Evolutionary conservation across 164 flowering plant species (phyloP), one percentile per base, ranked within the genome.

Genomic region (Magnolia officinalis): DNA sequence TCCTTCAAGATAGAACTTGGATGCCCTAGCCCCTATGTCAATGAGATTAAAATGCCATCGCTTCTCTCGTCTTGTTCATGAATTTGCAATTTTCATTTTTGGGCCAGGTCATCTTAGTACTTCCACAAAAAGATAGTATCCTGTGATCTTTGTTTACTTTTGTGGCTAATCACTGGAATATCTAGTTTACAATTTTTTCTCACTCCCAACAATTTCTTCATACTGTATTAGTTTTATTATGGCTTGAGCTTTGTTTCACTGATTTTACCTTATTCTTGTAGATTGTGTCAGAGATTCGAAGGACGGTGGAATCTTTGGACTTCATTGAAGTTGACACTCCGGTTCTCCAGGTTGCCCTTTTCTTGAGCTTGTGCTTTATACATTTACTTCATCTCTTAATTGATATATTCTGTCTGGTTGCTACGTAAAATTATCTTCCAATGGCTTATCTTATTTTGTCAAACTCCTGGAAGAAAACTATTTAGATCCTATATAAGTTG

Each of bases 251-350:
- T 26, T 74, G 10, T 14, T 71, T 13, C 75, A 72, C 79, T 75
- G 78, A 77, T 72, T 68, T 72, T 16, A 66, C 29, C 63, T 14
- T 63, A 24, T 20, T 85, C 73, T 63, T 58, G 79, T 82, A 93
- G 98, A 89, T 96, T 87, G 89, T 96, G 63, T 91, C 97, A 79
- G 97, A 88, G 84, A 86, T 96, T 76, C 92, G 98, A 78, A 90
- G 81, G 84, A 87, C 95, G 2, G 89, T 96, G 79, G 98, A 96
- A 81, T 92, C 98, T 76, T 71, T 85, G 26, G 97, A 91, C 63
- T 95, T 88, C 83, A 59, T 93, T 75, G 98, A 93, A 88, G 92
- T 95, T 75, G 98, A 93, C 77, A 95, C 98, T 75, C 98, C 98
- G 72, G 96, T 95, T 81, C 80, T 95, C 52, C 98, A 93, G 95